Evolutionary conservation across 768 basidiomycete species (phyloP), one percentile per base, ranked within the genome.

Genomic region (Termitomyces sp.): DNA sequence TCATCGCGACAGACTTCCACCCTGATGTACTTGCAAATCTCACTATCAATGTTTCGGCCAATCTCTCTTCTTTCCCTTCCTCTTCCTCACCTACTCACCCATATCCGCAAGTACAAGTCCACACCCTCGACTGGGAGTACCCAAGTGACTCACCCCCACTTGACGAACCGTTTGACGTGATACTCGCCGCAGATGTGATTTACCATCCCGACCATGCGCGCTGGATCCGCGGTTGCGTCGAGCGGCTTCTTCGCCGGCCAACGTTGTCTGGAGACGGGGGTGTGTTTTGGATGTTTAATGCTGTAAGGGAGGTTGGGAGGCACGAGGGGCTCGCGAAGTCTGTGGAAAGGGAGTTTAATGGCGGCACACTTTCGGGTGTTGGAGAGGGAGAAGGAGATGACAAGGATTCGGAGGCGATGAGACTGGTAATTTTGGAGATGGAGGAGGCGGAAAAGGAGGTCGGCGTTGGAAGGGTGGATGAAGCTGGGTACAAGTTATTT

Each of bases 1-100:
- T 92, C 53, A 68, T 84, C 21, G 87, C 89, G 14, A 90, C 88
- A 9, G 91, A 94, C 64, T 92, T 82, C 60, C 89, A 93, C 65
- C 80, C 83, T 0, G 76, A 77, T n/a, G 89, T 92, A 2, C 76
- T 93, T 12, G 68, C 71, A 17, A 93, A 93, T 66, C 80, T 93
- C 14, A 55, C 64, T 2, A 62, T 61, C 47, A 93, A 93, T 66
- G 72, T 90, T 51, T 58, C 45, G 5, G 71, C 77, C 30, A 91
- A 92, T 63, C 72, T 71, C 64, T 59, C 66, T 34, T 35, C 61
- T 7, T 41, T 59, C 12, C 50, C 63, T 2, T 37, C 60, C 7
- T 44, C 60, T 11, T 53, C 63, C 14, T 52, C 42, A 12, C 22
- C 51, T 15, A 43, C 43, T 24, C 38, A 17, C 2, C 8, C 21